Base-by-base conservation (phyloP, 305 asterid genomes). In the Galium porrigens region DNA sequence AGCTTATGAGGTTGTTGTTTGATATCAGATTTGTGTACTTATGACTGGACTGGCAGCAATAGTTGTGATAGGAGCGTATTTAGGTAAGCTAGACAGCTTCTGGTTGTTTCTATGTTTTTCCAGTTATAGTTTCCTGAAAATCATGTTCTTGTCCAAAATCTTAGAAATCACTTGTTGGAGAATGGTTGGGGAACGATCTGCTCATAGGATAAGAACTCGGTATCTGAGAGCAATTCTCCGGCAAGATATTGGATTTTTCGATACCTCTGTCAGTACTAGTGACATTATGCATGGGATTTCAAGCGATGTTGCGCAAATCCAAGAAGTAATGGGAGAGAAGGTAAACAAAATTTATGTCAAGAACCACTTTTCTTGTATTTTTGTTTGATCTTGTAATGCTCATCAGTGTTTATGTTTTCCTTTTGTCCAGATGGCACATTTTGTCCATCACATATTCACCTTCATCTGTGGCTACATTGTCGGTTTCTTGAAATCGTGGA, bases 231-330 rank as follows among this genome's bases (percentile, higher is more conserved):
- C 91, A 12, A 86, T 89, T 67, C 78, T 89, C 44, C 64, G 94
- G 36, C 95, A 89, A 68, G 95, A 89, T 60, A 73, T 86, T 20
- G 85, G 81, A 20, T 89, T 79, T 74, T 89, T 89, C n/a, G 96
- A 86, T 79, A 89, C 85, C 9, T 79, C 83, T 56, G 65, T 89
- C 18, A 83, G 80, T 58, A 86, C 96, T 0, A 72, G 90, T 61
- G 96, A 86, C 70, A 80, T 89, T 34, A 89, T 89, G 96, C 96
- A 89, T 70, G 95, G 96, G 66, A 89, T 89, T 71, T 85, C 95
- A 14, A 86, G 94, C 52, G 96, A 89, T 64, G 95, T 89, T 57
- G 95, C 95, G 63, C 94, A 85, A 71, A 89, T 89, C 65, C 95
- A 89, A 78, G 96, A 86, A 85, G 91, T 89, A 42, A 85, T 86